phyloP scores from a whole-genome alignment of 352 stramenopile species.

The Globisporangium irregulare region DNA sequence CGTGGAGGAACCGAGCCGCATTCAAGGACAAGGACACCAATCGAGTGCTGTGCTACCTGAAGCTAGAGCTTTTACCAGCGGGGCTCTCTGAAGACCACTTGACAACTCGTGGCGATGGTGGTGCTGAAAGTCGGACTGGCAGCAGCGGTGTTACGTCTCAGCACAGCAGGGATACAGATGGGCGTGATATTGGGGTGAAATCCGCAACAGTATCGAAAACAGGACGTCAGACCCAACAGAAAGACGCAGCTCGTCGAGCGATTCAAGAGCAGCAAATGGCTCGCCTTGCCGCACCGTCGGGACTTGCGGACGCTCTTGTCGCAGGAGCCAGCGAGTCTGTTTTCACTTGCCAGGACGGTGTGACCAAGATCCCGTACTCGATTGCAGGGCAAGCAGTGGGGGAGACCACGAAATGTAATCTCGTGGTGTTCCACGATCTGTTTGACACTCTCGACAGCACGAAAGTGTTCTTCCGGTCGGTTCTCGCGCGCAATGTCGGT shows the following conservation, averaged over 20 bases:
- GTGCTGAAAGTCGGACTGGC: background rate
- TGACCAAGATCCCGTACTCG: conserved; percentile 82
- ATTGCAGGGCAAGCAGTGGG: conserved; percentile 68
- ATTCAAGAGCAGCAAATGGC: conserved; percentile 81
- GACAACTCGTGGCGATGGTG: background rate
- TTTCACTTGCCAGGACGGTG: conserved; percentile 72
- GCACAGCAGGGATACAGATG: background rate
- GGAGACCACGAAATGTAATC: conserved; percentile 67
- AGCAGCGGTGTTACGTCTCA: background rate
- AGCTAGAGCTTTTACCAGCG: conserved; percentile 41
- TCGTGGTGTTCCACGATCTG: conserved; percentile 92
- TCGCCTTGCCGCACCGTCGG: conserved; percentile 46
- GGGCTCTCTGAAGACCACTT: conserved; percentile 7
- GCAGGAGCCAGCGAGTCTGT: conserved; percentile 26
- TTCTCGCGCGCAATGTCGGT: conserved; percentile 76
- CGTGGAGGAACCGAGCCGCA: conserved; percentile 43
- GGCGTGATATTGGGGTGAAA: background rate
- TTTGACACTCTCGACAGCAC: conserved; percentile 92
- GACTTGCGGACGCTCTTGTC: conserved; percentile 30
- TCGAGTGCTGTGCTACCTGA: conserved; percentile 46
- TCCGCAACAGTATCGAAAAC: background rate
- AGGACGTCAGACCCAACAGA: conserved; percentile 5
- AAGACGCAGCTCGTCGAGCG: conserved; percentile 37
- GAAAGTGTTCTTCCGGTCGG: conserved; percentile 82
- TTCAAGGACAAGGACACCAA: conserved; percentile 45